These are phyloP conservation scores for Aspergillus neoniger DNA, from an alignment of 2,329 filamentous ascomycete genomes.

Conservation along the genomic window DNA sequence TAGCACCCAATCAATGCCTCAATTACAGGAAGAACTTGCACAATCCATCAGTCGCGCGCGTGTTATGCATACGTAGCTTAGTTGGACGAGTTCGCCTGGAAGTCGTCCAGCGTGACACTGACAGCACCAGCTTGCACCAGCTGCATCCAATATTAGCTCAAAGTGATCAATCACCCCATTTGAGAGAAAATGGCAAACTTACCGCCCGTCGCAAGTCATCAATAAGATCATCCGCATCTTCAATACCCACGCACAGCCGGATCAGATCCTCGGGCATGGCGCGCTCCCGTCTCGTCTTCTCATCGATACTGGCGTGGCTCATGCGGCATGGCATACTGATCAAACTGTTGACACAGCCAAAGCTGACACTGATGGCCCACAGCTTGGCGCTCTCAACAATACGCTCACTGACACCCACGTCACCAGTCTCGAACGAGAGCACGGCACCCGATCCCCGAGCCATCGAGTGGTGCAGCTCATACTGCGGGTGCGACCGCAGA, in stretches of 20 bases:
- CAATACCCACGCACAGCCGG: conserved; percentile 91
- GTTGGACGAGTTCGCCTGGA: conserved; percentile 59
- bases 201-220: conserved; percentile 90
- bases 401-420: conserved; percentile 77
- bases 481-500: conserved; percentile 91
- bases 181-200: conserved; percentile 48
- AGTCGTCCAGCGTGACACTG: conserved; percentile 78
- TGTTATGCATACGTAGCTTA: conserved; percentile 15
- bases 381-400: conserved; percentile 91
- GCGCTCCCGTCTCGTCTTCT: conserved; percentile 83
- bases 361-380: conserved; percentile 95
- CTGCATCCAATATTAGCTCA: conserved; percentile 44
- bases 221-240: conserved; percentile 86
- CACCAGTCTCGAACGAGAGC: conserved; percentile 92
- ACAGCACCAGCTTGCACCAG: conserved; percentile 94
- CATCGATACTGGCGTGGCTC: conserved; percentile 98
- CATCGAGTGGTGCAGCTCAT: conserved; percentile 94
- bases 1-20: neutral
- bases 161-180: neutral
- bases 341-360: conserved; percentile 95
- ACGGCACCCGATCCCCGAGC: conserved; percentile 92
- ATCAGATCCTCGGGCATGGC: conserved; percentile 98
- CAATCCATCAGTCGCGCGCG: too few relatives aligned
- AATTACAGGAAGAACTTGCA: neutral
- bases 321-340: conserved; percentile 99